phyloP scores from a whole-genome alignment of 192 early-diverging fungal genomes.

The Gigaspora rosea region DNA sequence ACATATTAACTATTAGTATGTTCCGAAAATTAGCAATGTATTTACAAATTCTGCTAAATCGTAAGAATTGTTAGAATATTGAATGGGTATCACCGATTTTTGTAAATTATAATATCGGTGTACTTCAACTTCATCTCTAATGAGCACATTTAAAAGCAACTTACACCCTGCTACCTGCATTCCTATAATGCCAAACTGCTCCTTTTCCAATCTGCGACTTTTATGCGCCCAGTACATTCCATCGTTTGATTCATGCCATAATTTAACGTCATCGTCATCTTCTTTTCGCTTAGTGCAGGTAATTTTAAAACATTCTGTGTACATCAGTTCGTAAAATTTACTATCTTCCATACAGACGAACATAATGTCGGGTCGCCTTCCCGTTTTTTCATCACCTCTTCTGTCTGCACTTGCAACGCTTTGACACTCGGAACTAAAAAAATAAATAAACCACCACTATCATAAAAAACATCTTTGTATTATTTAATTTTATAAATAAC shows the following conservation, averaged over 20 bases:
- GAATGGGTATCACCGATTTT: neutral
- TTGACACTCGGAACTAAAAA: conserved; percentile 6
- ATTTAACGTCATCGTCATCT: neutral
- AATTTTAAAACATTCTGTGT: conserved; percentile 4
- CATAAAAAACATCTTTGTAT: neutral
- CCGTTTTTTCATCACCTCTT: neutral
- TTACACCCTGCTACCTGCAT: neutral
- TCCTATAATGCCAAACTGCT: conserved; percentile 11
- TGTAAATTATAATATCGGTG: conserved; percentile 11
- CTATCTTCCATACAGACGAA: neutral
- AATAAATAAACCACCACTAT: neutral
- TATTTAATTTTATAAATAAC: neutral
- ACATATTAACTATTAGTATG: conserved; percentile 7
- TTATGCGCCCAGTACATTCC: neutral
- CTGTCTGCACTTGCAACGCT: conserved; percentile 8
- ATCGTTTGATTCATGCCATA: neutral
- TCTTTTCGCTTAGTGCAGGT: neutral
- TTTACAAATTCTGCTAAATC: conserved; percentile 1
- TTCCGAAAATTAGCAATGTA: neutral
- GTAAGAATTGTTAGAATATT: conserved; percentile 9
- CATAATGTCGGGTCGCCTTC: conserved; percentile 14
- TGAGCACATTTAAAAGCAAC: conserved; percentile 8
- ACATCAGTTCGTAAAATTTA: conserved; percentile 25
- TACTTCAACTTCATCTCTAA: conserved; percentile 4
- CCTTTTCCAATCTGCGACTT: conserved; percentile 3